Base-by-base conservation (phyloP, 768 basidiomycete species). In the Boletus rex-veris region DNA sequence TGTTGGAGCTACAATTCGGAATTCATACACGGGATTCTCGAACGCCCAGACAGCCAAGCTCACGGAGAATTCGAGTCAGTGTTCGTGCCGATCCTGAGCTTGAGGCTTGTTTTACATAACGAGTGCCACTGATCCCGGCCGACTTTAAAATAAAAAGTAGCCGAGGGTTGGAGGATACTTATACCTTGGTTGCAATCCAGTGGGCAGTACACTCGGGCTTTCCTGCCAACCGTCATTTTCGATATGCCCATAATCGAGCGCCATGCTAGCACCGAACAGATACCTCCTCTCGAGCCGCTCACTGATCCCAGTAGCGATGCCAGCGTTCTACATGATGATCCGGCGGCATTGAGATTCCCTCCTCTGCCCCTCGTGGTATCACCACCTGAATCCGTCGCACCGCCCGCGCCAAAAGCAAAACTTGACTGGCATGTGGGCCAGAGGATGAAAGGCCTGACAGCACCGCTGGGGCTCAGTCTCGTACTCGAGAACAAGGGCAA, bases 401-500 rank as follows among this genome's bases (percentile, higher is more conserved):
- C 36, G 15, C 16, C 35, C 0, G 1, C 21, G 24, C 35, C 40
- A 18, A 41, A 50, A 16, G 41, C 26, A 4, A 7, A 38, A 46
- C 30, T 16, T 10, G 18, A 51, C 4, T 42, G 7, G 16, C 21
- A 46, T 4, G 31, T 54, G 2, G 24, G 48, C 2, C 41, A 51
- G 16, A 10, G 50, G n/a, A 42, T 59, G 26, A 49, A 21, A 41
- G 28, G 48, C 11, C 3, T 52, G n/a, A 50, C 48, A 0, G 42
- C 51, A 12, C 52, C 62, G 6, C 31, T 60, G 5, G 62, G 48
- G 37, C 61, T 70, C 60, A 58, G 64, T 18, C 60, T 77, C 52
- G 65, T 71, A 2, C 69, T 85, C 31, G 76, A 83, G 62, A 85
- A 85, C 63, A 75, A 75, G 19, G 84, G 84, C 9, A 84, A 79